Conservation (phyloP, 306 rosid genomes). For the Cyamopsis tetragonoloba region DNA sequence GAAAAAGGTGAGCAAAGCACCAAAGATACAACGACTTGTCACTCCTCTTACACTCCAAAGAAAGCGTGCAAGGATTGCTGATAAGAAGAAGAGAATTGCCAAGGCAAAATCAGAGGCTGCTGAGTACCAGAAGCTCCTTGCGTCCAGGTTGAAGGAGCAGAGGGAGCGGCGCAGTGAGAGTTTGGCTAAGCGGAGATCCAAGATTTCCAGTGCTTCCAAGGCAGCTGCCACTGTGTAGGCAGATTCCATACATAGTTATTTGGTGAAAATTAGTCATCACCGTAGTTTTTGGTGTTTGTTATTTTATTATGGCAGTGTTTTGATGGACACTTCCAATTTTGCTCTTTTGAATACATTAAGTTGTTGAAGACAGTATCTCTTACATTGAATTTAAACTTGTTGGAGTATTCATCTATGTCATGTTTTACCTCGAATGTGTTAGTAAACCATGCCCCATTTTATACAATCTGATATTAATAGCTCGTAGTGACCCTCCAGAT, state of each 20-base stretch:
- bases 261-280: constrained; percentile 1
- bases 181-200: constrained; percentile 38
- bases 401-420: no score
- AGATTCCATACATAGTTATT: background rate
- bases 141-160: constrained; percentile 45
- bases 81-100: constrained; percentile 41
- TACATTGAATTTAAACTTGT: no score
- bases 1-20: constrained; percentile 46
- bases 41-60: constrained; percentile 47
- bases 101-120: constrained; percentile 47
- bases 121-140: constrained; percentile 44
- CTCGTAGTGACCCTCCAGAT: no score
- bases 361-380: no score
- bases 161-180: constrained; percentile 41
- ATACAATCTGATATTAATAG: no score
- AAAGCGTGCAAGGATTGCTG: constrained; percentile 38
- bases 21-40: constrained; percentile 38
- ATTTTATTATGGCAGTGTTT: background rate
- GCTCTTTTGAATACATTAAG: background rate
- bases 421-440: no score
- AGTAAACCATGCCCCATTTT: no score
- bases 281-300: constrained; percentile 8
- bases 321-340: background rate
- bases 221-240: constrained; percentile 11
- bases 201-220: constrained; percentile 31